These are phyloP conservation scores for Botrytis byssoidea DNA, from an alignment of 2,329 filamentous ascomycete genomes.

Conservation along the genomic window DNA sequence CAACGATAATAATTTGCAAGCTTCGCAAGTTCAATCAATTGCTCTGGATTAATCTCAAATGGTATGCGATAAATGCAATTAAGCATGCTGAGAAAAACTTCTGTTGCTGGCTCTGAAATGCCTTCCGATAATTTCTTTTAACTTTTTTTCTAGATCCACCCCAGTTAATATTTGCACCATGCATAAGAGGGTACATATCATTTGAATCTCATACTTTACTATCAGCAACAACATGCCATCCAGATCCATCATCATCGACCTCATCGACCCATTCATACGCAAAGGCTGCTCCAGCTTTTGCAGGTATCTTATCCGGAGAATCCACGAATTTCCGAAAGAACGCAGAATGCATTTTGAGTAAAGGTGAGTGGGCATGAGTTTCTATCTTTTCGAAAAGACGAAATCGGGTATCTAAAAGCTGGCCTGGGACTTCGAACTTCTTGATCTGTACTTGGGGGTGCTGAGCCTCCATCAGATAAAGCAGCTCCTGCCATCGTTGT, in stretches of 20 bases:
- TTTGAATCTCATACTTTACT: not conserved
- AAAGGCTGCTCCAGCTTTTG: not conserved
- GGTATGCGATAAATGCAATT: not conserved
- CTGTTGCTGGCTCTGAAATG: not conserved
- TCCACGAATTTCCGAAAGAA: conserved; percentile 25
- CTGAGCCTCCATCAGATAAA: not conserved
- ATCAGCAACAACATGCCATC: not conserved
- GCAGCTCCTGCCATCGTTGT: not conserved
- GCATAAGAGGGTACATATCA: too few relatives aligned
- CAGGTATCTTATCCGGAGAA: conserved; percentile 18
- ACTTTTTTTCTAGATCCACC: too few relatives aligned
- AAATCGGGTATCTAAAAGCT: not conserved
- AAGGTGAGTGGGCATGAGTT: conserved; percentile 18
- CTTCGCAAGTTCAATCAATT: not conserved
- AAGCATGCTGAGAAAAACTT: not conserved
- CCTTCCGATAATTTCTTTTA: too few relatives aligned
- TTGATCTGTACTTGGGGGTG: not conserved
- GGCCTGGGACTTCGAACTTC: not conserved
- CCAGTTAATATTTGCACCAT: too few relatives aligned
- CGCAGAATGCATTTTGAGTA: conserved; percentile 20
- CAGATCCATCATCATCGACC: not conserved
- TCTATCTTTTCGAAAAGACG: not conserved
- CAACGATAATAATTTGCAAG: not conserved
- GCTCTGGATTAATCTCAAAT: not conserved
- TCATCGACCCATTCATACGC: not conserved